Percentiles rank a stretch among this genome's conserved stretches.
These are phyloP conservation scores for Penicillium waksmanii DNA, from an alignment of 495 filamentous ascomycete genomes.

Conservation along the genomic window DNA sequence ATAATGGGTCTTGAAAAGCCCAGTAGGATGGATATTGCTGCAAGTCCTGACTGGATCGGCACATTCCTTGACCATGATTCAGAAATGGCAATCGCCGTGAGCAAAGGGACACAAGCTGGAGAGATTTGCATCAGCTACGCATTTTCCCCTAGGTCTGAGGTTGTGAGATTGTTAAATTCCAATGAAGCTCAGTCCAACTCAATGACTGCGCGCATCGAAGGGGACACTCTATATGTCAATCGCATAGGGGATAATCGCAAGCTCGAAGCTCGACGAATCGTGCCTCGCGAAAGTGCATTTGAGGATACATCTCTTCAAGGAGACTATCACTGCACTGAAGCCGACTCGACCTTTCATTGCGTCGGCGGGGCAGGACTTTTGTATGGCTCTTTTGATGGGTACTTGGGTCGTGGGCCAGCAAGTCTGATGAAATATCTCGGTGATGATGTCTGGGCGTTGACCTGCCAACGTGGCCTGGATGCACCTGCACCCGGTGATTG, in stretches of 20 bases:
- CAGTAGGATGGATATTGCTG: background rate
- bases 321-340: constrained; percentile 30
- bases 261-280: constrained; percentile 28
- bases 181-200: constrained; percentile 11
- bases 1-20: constrained; percentile 20
- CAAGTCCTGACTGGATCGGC: constrained; percentile 25
- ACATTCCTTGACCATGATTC: constrained; percentile 34
- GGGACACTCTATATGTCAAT: constrained; percentile 26
- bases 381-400: constrained; percentile 39
- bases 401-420: constrained; percentile 30
- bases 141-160: constrained; percentile 7
- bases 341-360: constrained; percentile 38
- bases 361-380: constrained; percentile 29
- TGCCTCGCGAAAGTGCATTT: constrained; percentile 7
- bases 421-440: constrained; percentile 32
- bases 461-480: constrained; percentile 38
- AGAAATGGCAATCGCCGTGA: constrained; percentile 24
- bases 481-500: constrained; percentile 39
- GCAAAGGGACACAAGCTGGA: constrained; percentile 17
- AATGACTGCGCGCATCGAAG: constrained; percentile 24
- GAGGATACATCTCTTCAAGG: constrained; percentile 22
- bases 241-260: constrained; percentile 31
- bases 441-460: constrained; percentile 35
- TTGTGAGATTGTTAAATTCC: constrained; percentile 14
- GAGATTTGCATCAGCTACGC: constrained; percentile 28